Base-by-base conservation (phyloP, 106 monocot genomes). In the Dendrobium nobile region DNA sequence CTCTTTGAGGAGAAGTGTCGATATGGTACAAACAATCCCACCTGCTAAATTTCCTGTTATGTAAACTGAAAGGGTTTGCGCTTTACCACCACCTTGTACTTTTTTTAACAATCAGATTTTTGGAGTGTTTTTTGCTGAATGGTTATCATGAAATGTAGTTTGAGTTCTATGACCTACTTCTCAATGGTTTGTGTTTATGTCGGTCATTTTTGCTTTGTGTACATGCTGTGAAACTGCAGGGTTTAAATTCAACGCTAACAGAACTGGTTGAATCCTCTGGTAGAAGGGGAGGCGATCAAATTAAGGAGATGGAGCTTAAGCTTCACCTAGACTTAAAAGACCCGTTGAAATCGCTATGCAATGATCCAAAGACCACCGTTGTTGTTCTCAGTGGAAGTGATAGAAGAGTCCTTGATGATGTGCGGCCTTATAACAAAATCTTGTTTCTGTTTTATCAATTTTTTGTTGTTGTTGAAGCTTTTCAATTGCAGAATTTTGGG, bases 241-340 rank as follows among this genome's bases (percentile, higher is more conserved):
- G 97, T 20, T 98, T 98, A 83, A 98, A 92, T 88, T 84, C 94
- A 77, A 98, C 97, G 28, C 86, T 98, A 70, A 98, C 97, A 31
- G 97, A 94, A 78, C 85, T 92, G 33, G 88, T 94, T 67, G 97
- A 98, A 79, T 92, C 91, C 59, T 87, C 90, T 82, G 97, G 97
- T 75, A 90, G 94, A 91, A 92, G 92, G 86, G 97, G 97, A 45
- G 97, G 94, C 41, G 97, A 98, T 82, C 97, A 98, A 83, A 98
- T 98, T 47, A 98, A 98, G 84, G 97, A 98, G 82, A 98, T 98
- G 97, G 97, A 98, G 73, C 89, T 98, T 33, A 98, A 98, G 70
- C 80, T 98, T 85, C 97, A 98, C 79, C 91, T 90, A 67, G 94
- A 98, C 15, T 83, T 98, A 41, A 98, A 92, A 82, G 86, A 65